A percentile compares a stretch with the other conserved stretches of the same genome.
phyloP scores from a whole-genome alignment of 129 eudicot genomes.

The Pseudognaphalium luteoalbum region DNA sequence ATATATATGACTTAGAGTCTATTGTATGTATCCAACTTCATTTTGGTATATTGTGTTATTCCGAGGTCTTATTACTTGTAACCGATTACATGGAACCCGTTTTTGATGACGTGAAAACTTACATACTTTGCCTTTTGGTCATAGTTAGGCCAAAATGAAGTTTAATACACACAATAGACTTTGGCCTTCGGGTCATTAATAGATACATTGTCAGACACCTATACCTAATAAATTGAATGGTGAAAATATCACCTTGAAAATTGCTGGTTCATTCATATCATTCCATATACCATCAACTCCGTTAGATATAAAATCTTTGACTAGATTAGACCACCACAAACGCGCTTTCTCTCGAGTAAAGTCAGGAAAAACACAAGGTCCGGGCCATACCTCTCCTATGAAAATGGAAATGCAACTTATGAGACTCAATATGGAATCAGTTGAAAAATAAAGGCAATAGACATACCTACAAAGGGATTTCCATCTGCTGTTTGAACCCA shows the following conservation, averaged over 20 bases:
- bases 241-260: slow-evolving; percentile 60
- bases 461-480: slow-evolving; percentile 71
- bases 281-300: slow-evolving; percentile 99
- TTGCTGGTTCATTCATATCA: slow-evolving; percentile 99
- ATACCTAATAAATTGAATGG: neutral
- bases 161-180: no score
- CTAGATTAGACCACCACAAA: slow-evolving; percentile 89
- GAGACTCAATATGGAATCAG: slow-evolving; percentile 7
- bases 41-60: no score
- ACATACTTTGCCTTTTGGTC: no score
- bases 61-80: no score
- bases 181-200: no score
- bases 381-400: slow-evolving; percentile 95
- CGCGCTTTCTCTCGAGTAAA: slow-evolving; percentile 82
- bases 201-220: neutral
- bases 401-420: slow-evolving; percentile 16
- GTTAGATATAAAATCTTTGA: slow-evolving; percentile 66
- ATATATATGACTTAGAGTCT: no score
- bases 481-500: slow-evolving; percentile 81
- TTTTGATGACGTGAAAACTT: no score
- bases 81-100: no score
- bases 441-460: neutral
- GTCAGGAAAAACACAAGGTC: slow-evolving; percentile 97
- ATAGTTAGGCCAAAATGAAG: no score
- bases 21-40: no score